A percentile compares a stretch with the other conserved stretches of the same genome.
phyloP scores from a whole-genome alignment of 805 yeast species.

The Yarrowia hollandica region DNA sequence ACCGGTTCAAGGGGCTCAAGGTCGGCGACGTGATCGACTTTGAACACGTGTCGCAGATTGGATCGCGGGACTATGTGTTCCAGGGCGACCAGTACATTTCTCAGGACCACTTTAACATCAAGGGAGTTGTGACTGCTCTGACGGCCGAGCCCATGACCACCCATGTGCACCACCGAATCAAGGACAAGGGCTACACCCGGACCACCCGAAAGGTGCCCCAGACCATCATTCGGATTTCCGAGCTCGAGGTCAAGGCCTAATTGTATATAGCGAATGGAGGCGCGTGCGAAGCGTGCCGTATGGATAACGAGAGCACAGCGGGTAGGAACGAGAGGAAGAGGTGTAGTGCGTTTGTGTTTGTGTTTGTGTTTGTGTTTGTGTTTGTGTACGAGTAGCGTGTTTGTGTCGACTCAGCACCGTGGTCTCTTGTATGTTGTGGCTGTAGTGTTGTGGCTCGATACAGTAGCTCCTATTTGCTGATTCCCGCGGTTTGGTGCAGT shows the following conservation, averaged over 20 bases:
- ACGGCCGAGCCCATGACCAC: slow-evolving; percentile 27
- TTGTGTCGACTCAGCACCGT: too few relatives aligned
- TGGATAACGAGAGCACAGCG: too few relatives aligned
- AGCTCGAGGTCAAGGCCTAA: slow-evolving; percentile 53
- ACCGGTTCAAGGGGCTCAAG: slow-evolving; percentile 67
- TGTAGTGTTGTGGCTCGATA: too few relatives aligned
- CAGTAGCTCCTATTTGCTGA: too few relatives aligned
- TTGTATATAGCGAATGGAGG: neutral
- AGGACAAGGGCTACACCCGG: slow-evolving; percentile 64
- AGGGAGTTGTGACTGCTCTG: slow-evolving; percentile 58
- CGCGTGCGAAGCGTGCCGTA: too few relatives aligned
- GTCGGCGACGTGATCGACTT: slow-evolving; percentile 82
- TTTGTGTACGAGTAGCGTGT: too few relatives aligned
- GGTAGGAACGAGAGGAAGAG: too few relatives aligned
- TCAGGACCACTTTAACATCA: slow-evolving; percentile 56
- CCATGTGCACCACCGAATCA: slow-evolving; percentile 37
- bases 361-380: too few relatives aligned
- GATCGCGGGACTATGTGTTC: slow-evolving; percentile 78
- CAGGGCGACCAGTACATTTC: slow-evolving; percentile 55
- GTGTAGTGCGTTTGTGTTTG: too few relatives aligned
- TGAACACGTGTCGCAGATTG: slow-evolving; percentile 75
- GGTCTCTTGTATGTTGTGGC: too few relatives aligned
- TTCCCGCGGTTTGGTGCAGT: too few relatives aligned
- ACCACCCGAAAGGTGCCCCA: slow-evolving; percentile 63
- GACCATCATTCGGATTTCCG: slow-evolving; percentile 75